phyloP scores from a whole-genome alignment of 208 protist genomes.

The Leishmania aethiopica region DNA sequence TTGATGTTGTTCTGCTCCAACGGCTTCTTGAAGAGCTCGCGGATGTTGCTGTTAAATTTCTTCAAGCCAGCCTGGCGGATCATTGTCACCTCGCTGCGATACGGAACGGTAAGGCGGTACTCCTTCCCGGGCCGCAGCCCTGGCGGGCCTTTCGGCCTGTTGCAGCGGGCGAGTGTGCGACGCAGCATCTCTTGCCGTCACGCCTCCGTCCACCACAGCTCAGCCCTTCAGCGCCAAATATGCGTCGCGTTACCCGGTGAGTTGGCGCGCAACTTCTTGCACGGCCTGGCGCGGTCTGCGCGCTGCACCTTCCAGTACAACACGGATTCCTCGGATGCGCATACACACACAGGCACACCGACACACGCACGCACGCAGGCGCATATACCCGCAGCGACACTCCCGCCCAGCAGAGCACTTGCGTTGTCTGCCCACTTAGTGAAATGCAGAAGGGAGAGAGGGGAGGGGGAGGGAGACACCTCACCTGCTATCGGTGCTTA shows the following conservation, averaged over 20 bases:
- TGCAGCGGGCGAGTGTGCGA: conserved; percentile 39
- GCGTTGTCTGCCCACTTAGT: not conserved
- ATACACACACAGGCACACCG: not conserved
- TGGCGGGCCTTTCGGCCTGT: conserved; percentile 78
- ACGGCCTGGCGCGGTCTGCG: not conserved
- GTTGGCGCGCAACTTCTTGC: not conserved
- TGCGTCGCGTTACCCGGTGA: not conserved
- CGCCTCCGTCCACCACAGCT: not conserved
- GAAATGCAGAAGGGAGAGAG: not conserved
- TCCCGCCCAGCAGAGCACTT: not conserved
- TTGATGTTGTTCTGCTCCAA: conserved; percentile 82
- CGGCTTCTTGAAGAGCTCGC: conserved; percentile 89
- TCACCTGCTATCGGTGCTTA: not conserved
- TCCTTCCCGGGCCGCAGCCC: conserved; percentile 78
- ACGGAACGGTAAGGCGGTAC: conserved; percentile 82
- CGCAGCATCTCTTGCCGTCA: conserved; percentile 61
- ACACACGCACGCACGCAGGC: not conserved
- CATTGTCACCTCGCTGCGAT: conserved; percentile 88
- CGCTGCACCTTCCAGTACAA: not conserved
- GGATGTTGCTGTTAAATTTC: conserved; percentile 83
- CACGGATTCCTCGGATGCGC: not conserved
- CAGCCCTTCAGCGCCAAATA: not conserved
- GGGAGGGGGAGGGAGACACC: not conserved
- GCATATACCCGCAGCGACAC: not conserved
- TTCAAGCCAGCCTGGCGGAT: conserved; percentile 48